Evolutionary conservation across 768 basidiomycete genomes (phyloP), one percentile per base, ranked within the genome.

Genomic region (Auricularia heimuer): DNA sequence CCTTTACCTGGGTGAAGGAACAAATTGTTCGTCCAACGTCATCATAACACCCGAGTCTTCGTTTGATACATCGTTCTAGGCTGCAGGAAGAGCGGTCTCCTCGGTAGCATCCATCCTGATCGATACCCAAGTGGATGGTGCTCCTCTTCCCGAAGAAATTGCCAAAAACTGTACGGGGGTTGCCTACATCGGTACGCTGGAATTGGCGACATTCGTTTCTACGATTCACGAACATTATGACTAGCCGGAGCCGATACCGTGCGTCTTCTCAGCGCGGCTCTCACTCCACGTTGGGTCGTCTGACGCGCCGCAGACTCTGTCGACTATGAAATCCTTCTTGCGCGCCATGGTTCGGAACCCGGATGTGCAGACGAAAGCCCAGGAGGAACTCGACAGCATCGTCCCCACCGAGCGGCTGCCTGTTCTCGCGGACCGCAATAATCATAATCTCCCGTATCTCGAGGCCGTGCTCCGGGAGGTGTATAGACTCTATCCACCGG

Each of bases 331-430:
- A 45, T 76, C 78, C 3, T 84, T 85, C 69, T 66, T 83, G 33
- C 77, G 85, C 11, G 80, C 83, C 3, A 84, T 85, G 82, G 74
- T 81, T 58, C 74, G 81, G 36, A 70, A 84, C 70, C 85, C 85
- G 18, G 73, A 80, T 3, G 78, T 82, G 18, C 78, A 81, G 62
- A 73, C 71, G 66, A 80, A 77, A 70, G 78, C 77, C 68, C 39
- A 42, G 39, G 39, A 7, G 8, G 39, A 42, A 14, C 8, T 42
- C 39, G 12, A 42, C 39, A 42, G 66, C 60, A 77, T 82, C 6
- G 72, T 80, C 65, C 36, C 42, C 39, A 47, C 29, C 61, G 71
- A 76, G 61, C 78, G 82, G 56, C 74, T 86, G 36, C 85, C 83
- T 10, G 71, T 69, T 3, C 77, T 80, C 63, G 68, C 70, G 12